phyloP scores from a whole-genome alignment of 495 filamentous ascomycete genomes.

The Hypoxylon subgilvum region DNA sequence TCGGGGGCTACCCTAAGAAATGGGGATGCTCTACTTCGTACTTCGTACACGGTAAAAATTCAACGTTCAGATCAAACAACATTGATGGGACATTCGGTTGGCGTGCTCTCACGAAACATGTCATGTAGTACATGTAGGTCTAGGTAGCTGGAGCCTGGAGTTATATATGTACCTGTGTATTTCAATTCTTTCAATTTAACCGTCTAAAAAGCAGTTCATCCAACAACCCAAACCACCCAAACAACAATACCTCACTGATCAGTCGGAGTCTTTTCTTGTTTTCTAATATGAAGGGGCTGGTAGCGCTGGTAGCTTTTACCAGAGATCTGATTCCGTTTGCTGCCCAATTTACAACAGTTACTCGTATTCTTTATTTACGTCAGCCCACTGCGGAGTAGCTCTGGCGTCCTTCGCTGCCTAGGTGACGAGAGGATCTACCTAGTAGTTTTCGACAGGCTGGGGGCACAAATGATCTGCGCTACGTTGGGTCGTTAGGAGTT shows the following conservation, averaged over 20 bases:
- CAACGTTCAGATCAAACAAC: no score
- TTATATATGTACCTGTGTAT: not conserved
- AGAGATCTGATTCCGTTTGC: conserved; percentile 23
- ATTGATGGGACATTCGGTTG: no score
- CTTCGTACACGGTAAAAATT: no score
- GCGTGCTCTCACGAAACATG: no score
- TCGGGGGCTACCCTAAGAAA: conserved; percentile 23
- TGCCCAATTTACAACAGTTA: conserved; percentile 18
- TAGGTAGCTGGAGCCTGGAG: no score
- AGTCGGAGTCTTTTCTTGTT: not conserved
- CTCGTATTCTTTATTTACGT: conserved; percentile 29
- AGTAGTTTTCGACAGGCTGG: not conserved
- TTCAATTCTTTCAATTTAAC: not conserved
- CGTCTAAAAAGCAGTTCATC: no score
- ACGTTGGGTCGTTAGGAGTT: conserved; percentile 16
- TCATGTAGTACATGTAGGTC: no score
- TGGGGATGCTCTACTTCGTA: no score
- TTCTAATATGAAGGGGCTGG: conserved; percentile 11
- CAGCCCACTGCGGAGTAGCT: conserved; percentile 23
- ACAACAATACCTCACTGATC: no score
- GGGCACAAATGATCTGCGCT: conserved; percentile 15
- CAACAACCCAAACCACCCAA: no score
- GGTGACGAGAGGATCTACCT: conserved; percentile 37
- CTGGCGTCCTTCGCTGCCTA: conserved; percentile 32
- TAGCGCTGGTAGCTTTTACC: conserved; percentile 13